Evolutionary conservation across 2,329 filamentous ascomycete species (phyloP), one percentile per base, ranked within the genome.

Genomic region (Graphilbum fragrans): DNA sequence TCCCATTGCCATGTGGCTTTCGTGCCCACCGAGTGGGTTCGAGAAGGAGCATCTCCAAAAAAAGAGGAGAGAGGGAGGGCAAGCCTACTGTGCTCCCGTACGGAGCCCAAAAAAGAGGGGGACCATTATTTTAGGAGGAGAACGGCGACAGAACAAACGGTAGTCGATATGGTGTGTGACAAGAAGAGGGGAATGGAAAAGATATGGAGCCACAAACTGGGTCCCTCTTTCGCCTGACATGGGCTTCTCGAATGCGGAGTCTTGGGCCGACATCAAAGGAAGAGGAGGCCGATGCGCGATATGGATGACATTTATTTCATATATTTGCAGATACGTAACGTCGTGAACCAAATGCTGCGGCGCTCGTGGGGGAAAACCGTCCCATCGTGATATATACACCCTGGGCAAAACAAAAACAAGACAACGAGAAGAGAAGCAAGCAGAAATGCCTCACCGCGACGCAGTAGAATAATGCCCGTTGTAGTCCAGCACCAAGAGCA

Each of bases 401-500:
- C 12, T 7, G 31, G 5, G 14, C 7, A 33, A 20, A 35, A 33
- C 8, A 17, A 33, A 7, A 6, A 33, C 31, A 33, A 33, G 16
- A 12, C 31, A 35, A n/a, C n/a, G n/a, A n/a, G n/a, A n/a, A n/a
- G n/a, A n/a, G n/a, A n/a, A n/a, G n/a, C n/a, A n/a, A n/a, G n/a
- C n/a, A n/a, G n/a, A n/a, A n/a, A n/a, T n/a, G n/a, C 23, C 23
- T 17, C 21, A 25, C 9, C 27, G 37, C 2, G 36, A 12, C 5
- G 18, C 5, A 19, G 29, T 21, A 9, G 44, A 32, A 19, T 47
- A 49, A 7, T 32, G 35, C 14, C 44, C 47, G 35, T 48, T 49
- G 50, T 55, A 52, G 49, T 60, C 57, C 45, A 60, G 41, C 49
- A 50, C 47, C 39, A 55, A 22, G 32, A 58, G 22, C 40, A 60